These are phyloP conservation scores for Neonectria sp. DNA, from an alignment of 2,329 filamentous ascomycete species.

Conservation along the genomic window DNA sequence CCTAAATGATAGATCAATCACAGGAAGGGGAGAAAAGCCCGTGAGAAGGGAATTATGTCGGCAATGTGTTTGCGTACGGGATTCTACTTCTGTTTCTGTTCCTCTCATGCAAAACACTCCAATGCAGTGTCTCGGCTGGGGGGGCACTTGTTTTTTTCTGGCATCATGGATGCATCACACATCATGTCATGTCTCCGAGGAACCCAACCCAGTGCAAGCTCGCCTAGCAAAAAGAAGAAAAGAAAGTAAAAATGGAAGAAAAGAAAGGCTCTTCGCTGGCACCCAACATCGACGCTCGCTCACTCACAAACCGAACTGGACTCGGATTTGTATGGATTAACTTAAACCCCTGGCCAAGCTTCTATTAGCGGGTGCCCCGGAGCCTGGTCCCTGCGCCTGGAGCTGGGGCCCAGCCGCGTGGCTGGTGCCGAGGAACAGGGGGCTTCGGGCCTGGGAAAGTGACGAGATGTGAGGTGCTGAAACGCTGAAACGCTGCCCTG, in stretches of 20 bases:
- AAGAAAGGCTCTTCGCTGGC: not conserved
- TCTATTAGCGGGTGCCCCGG: constrained; percentile 6
- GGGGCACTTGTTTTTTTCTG: constrained; percentile 7
- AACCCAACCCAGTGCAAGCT: not conserved
- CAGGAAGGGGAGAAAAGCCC: not conserved
- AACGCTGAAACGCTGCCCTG: not conserved
- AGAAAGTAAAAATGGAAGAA: not conserved
- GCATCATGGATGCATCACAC: constrained; percentile 22
- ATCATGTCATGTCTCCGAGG: constrained; percentile 22
- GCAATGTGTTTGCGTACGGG: not conserved
- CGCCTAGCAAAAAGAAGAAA: not conserved
- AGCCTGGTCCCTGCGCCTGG: constrained; percentile 24
- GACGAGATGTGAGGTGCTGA: constrained; percentile 18
- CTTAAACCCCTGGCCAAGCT: constrained; percentile 8
- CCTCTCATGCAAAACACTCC: not conserved
- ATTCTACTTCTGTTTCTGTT: not conserved
- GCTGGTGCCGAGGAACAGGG: constrained; percentile 28
- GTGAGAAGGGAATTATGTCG: not conserved
- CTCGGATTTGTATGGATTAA: not conserved
- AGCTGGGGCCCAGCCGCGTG: constrained; percentile 15
- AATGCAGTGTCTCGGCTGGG: constrained; percentile 10
- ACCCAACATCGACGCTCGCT: not conserved
- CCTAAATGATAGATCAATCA: constrained; percentile 1
- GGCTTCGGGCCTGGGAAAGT: not conserved
- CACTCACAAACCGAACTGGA: not conserved